A percentile compares a stretch with the other conserved stretches of the same genome.
Conservation (phyloP, 768 basidiomycete species). For the Suillus discolor region DNA sequence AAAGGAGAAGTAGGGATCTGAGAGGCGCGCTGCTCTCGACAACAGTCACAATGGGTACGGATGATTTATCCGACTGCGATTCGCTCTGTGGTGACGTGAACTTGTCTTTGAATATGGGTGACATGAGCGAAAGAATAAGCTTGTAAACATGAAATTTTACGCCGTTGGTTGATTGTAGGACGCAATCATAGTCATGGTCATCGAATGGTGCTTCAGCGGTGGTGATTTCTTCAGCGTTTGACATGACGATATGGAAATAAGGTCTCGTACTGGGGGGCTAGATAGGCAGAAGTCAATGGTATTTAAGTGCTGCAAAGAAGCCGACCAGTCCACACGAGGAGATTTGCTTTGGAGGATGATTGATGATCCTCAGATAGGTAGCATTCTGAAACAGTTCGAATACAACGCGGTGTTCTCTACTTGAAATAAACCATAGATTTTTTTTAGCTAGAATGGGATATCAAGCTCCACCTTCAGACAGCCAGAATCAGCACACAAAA, state of each 20-base stretch:
- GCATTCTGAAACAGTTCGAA: neutral
- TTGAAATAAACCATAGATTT: neutral
- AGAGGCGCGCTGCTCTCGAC: conserved; percentile 42
- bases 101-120: conserved; percentile 37
- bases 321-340: neutral
- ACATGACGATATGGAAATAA: neutral
- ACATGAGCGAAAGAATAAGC: conserved; percentile 38
- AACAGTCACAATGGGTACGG: conserved; percentile 40
- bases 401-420: neutral
- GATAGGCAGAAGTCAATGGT: neutral
- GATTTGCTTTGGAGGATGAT: too few relatives aligned
- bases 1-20: conserved; percentile 38
- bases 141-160: conserved; percentile 40
- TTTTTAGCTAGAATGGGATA: conserved; percentile 24
- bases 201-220: conserved; percentile 28
- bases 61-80: conserved; percentile 13
- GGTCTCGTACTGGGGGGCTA: neutral
- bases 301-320: neutral
- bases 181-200: conserved; percentile 34
- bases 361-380: too few relatives aligned
- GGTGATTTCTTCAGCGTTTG: neutral
- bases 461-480: conserved; percentile 33
- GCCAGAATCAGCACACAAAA: conserved; percentile 14
- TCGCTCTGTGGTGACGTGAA: conserved; percentile 17
- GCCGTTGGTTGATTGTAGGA: conserved; percentile 37